Evolutionary conservation across 2,329 filamentous ascomycete genomes (phyloP).

Genomic region (Aspergillus ustus): DNA sequence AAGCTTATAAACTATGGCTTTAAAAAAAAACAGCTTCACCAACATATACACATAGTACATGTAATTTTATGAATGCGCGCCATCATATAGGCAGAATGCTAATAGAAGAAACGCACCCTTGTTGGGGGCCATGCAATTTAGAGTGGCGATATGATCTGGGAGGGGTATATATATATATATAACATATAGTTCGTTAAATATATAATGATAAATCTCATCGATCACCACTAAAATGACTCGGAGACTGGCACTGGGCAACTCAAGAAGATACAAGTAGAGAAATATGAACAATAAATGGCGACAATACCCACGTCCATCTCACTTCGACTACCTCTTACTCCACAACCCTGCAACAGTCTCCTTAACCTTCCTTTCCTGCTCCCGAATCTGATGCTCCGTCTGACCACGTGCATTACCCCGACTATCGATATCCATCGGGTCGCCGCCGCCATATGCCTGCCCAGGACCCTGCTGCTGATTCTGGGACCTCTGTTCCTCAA

Average conservation of each 20-base stretch:
- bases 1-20: too few species aligned
- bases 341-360: constrained; percentile 64
- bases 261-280: neutral
- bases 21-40: neutral
- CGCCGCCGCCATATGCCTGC: neutral
- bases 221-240: neutral
- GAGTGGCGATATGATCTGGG: neutral
- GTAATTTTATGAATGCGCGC: neutral
- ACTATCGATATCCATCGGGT: constrained; percentile 11
- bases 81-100: neutral
- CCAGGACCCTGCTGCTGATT: neutral
- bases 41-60: neutral
- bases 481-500: constrained; percentile 36
- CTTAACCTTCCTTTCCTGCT: constrained; percentile 64
- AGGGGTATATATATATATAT: constrained; percentile 7
- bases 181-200: neutral
- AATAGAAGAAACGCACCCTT: neutral
- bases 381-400: constrained; percentile 56
- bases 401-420: constrained; percentile 11
- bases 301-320: neutral
- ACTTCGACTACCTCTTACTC: constrained; percentile 34
- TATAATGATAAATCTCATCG: neutral
- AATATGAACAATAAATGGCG: neutral
- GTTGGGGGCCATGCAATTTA: neutral
- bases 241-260: neutral